Evolutionary conservation across 805 yeast genomes (phyloP).

Genomic region (Candida xyloterini): DNA sequence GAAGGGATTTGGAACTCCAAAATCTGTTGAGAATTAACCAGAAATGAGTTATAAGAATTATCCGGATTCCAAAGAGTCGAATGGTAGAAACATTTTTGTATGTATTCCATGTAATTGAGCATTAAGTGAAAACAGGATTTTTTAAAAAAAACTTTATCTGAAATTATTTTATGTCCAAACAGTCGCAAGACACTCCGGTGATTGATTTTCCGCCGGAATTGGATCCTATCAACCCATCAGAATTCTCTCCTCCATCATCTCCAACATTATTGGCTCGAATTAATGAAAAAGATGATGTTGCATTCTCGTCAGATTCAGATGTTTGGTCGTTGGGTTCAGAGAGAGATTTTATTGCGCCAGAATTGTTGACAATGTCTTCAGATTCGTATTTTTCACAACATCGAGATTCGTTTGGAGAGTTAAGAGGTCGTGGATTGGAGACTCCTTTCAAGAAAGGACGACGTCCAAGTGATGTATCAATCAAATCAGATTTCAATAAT

Average conservation of each 20-base stretch:
- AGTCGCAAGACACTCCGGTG: conserved; percentile 4
- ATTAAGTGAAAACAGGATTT: conserved; percentile 34
- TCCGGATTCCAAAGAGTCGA: conserved; percentile 78
- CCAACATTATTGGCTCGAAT: conserved; percentile 28
- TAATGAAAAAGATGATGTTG: conserved; percentile 31
- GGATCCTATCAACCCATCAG: conserved; percentile 10
- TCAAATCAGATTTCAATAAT: conserved; percentile 22
- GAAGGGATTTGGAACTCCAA: conserved; percentile 72
- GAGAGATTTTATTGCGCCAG: conserved; percentile 12
- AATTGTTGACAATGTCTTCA: conserved; percentile 27
- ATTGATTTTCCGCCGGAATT: conserved; percentile 20
- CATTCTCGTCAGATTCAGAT: conserved; percentile 32
- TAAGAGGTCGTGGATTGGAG: conserved; percentile 21
- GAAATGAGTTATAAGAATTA: conserved; percentile 70
- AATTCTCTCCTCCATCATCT: conserved; percentile 30
- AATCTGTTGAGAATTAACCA: conserved; percentile 65
- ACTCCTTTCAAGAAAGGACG: conserved; percentile 18
- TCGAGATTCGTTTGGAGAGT: conserved; percentile 27
- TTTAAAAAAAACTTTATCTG: background rate
- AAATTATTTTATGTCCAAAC: background rate
- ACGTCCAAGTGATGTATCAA: conserved; percentile 29
- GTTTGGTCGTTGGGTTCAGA: conserved; percentile 29
- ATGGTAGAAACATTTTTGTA: conserved; percentile 66
- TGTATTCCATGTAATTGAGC: conserved; percentile 85
- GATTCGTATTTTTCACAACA: conserved; percentile 35